Evolutionary conservation across 768 basidiomycete species (phyloP).

Genomic region (Trametes villosa): DNA sequence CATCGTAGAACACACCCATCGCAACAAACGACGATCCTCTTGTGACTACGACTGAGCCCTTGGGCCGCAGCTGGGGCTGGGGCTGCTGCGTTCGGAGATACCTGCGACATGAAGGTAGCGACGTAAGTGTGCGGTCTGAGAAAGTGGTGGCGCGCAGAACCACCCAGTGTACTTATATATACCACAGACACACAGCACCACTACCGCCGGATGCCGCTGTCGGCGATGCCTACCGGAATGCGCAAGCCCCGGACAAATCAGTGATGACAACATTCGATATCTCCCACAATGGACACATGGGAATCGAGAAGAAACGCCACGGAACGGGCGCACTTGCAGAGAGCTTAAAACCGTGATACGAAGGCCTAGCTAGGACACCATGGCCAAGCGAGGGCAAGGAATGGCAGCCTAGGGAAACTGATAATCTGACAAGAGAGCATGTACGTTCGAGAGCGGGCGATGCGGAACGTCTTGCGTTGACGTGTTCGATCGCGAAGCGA

Average conservation of each 20-base stretch:
- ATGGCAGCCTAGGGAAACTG: too few relatives aligned
- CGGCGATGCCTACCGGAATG: not conserved
- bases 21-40: slow-evolving; percentile 74
- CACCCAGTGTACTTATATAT: not conserved
- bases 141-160: not conserved
- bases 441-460: too few relatives aligned
- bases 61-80: not conserved
- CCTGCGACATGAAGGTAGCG: not conserved
- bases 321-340: too few relatives aligned
- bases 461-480: too few relatives aligned
- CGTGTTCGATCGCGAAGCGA: too few relatives aligned
- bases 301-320: not conserved
- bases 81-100: not conserved
- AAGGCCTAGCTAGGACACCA: too few relatives aligned
- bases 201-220: not conserved
- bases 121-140: too few relatives aligned
- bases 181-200: too few relatives aligned
- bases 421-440: too few relatives aligned
- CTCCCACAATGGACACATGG: not conserved
- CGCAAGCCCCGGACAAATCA: not conserved
- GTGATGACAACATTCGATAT: not conserved
- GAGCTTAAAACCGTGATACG: too few relatives aligned
- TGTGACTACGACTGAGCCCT: slow-evolving; percentile 37
- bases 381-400: too few relatives aligned
- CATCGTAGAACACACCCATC: slow-evolving; percentile 59